Evolutionary conservation across 106 monocot species (phyloP).

Genomic region (Allium fistulosum): DNA sequence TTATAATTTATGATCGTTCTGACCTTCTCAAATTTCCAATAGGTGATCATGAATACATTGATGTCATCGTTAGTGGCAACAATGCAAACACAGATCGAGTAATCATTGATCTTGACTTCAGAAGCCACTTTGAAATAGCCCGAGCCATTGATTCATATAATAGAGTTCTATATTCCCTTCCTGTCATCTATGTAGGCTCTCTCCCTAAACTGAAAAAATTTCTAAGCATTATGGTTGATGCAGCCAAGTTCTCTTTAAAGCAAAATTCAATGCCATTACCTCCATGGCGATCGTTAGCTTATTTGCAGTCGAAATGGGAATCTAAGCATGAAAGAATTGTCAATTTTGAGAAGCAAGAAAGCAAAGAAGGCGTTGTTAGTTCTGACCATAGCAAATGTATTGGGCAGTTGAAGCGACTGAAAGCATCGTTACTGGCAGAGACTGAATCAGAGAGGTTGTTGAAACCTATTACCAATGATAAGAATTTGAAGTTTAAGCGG

Average conservation of each 20-base stretch:
- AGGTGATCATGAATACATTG: conserved; percentile 98
- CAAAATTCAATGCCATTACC: conserved; percentile 95
- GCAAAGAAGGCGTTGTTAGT: not conserved
- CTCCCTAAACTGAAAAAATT: conserved; percentile 49
- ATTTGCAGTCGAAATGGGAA: conserved; percentile 86
- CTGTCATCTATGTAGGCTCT: conserved; percentile 69
- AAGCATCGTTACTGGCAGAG: conserved; percentile 50
- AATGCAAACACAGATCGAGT: conserved; percentile 34
- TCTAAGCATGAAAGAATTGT: conserved; percentile 53
- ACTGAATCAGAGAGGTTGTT: conserved; percentile 54
- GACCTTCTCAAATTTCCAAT: not conserved
- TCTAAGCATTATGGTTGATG: conserved; percentile 82
- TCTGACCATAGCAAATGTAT: conserved; percentile 40
- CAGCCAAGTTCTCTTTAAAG: conserved; percentile 77
- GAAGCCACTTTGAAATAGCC: conserved; percentile 96
- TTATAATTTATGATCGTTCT: not conserved
- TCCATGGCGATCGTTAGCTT: conserved; percentile 88
- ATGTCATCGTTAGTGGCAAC: conserved; percentile 36
- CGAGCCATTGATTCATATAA: conserved; percentile 78
- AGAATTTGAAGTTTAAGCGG: not conserved
- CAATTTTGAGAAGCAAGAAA: not conserved
- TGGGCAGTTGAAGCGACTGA: conserved; percentile 61
- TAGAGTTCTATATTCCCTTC: conserved; percentile 49
- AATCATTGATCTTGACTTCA: conserved; percentile 80
- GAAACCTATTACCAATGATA: conserved; percentile 43